Percentiles rank a stretch among this genome's conserved stretches.
phyloP scores from a whole-genome alignment of 352 stramenopile genomes.

The Thalassiosira livingstoniorum region DNA sequence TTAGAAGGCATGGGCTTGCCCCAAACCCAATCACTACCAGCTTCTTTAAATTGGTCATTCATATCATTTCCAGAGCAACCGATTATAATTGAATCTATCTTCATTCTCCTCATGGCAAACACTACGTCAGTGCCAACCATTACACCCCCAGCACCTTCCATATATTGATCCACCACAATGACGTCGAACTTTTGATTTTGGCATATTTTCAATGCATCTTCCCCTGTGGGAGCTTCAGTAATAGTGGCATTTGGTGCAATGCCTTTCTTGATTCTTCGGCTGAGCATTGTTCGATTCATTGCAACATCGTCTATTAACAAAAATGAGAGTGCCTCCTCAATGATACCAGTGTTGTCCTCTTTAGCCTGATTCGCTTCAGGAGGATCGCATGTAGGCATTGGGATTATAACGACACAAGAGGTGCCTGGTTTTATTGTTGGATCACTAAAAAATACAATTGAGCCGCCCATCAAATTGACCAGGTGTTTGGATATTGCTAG shows the following conservation, averaged over 20 bases:
- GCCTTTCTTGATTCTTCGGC: constrained; percentile 58
- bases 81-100: constrained; percentile 71
- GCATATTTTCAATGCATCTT: constrained; percentile 70
- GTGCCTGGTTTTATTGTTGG: constrained; percentile 66
- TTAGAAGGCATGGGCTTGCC: constrained; percentile 77
- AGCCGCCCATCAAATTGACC: constrained; percentile 66
- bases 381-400: constrained; percentile 53
- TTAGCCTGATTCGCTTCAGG: constrained; percentile 33
- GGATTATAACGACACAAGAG: constrained; percentile 64
- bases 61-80: constrained; percentile 80
- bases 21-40: constrained; percentile 69
- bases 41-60: constrained; percentile 67
- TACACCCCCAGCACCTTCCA: constrained; percentile 72
- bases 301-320: constrained; percentile 79
- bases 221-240: constrained; percentile 66
- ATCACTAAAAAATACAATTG: constrained; percentile 70
- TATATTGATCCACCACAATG: constrained; percentile 81
- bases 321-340: constrained; percentile 57
- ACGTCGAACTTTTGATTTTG: constrained; percentile 67
- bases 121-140: constrained; percentile 80
- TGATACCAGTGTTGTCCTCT: constrained; percentile 36
- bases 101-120: constrained; percentile 70
- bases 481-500: constrained; percentile 76
- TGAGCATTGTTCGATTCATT: constrained; percentile 76
- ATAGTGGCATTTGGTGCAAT: constrained; percentile 71